These are phyloP conservation scores for Suillus spraguei DNA, from an alignment of 768 basidiomycete genomes.

Conservation along the genomic window DNA sequence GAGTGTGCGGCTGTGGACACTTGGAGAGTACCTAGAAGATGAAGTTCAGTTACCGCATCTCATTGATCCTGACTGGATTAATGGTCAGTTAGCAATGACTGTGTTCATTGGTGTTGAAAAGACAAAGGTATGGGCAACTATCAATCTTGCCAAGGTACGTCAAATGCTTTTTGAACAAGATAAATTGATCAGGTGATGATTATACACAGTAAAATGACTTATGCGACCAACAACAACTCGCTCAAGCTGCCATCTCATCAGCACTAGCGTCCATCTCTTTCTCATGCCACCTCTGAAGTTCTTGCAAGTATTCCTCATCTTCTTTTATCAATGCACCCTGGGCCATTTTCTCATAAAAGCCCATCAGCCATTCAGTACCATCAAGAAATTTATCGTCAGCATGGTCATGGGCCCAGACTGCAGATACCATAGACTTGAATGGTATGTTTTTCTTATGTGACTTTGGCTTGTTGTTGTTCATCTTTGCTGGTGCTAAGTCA, in stretches of 20 bases:
- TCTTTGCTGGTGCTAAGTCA: background rate
- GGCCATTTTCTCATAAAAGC: background rate
- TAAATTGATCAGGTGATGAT: background rate
- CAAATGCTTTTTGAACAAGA: background rate
- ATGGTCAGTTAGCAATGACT: conserved; percentile 4
- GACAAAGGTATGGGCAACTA: conserved; percentile 11
- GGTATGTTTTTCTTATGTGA: background rate
- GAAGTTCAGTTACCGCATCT: conserved; percentile 1
- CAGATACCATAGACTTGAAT: background rate
- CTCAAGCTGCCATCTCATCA: too few relatives aligned
- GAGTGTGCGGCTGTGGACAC: conserved; percentile 4
- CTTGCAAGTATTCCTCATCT: background rate
- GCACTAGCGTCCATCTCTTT: background rate
- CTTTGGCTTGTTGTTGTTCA: background rate
- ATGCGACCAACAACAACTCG: too few relatives aligned
- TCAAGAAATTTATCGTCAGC: background rate
- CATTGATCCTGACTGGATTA: conserved; percentile 6
- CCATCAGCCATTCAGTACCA: background rate
- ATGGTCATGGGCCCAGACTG: background rate
- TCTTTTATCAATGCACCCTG: background rate
- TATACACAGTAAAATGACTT: background rate
- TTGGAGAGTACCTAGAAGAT: conserved; percentile 8
- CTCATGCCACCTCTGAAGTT: background rate
- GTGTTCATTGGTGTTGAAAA: background rate
- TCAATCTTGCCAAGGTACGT: conserved; percentile 9